phyloP scores from a whole-genome alignment of 805 yeast species.

The Monosporozyma solicola region DNA sequence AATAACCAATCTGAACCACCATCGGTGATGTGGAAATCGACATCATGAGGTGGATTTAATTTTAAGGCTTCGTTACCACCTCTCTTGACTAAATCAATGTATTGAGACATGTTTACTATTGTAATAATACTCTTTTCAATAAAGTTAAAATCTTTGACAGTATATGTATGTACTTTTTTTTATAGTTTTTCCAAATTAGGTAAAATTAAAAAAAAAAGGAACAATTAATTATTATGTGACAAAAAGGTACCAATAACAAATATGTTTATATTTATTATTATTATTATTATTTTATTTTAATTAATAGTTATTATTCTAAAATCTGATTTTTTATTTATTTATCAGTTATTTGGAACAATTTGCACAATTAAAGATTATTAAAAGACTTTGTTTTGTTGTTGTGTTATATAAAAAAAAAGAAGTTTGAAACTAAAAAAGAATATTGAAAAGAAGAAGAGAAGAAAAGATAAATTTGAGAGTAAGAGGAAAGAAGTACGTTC shows the following conservation, averaged over 20 bases:
- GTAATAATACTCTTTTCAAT: not conserved
- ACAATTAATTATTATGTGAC: not conserved
- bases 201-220: not conserved
- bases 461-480: not conserved
- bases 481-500: not conserved
- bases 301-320: not conserved
- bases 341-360: not conserved
- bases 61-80: conserved; percentile 35
- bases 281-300: not conserved
- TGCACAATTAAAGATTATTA: not conserved
- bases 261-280: not conserved
- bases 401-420: too few species aligned
- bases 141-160: not conserved
- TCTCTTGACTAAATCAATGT: conserved; percentile 17
- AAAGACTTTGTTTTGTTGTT: not conserved
- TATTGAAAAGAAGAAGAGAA: too few species aligned
- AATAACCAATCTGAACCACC: conserved; percentile 67
- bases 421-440: not conserved
- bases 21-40: conserved; percentile 45
- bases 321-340: not conserved
- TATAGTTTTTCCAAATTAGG: too few species aligned
- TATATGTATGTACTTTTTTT: not conserved
- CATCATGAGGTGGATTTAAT: conserved; percentile 37
- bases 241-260: not conserved
- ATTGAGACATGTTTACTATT: conserved; percentile 8